Percentiles rank a stretch among this genome's conserved stretches.
Conservation (phyloP, 2,329 filamentous ascomycete genomes). For the Acarospora socialis region DNA sequence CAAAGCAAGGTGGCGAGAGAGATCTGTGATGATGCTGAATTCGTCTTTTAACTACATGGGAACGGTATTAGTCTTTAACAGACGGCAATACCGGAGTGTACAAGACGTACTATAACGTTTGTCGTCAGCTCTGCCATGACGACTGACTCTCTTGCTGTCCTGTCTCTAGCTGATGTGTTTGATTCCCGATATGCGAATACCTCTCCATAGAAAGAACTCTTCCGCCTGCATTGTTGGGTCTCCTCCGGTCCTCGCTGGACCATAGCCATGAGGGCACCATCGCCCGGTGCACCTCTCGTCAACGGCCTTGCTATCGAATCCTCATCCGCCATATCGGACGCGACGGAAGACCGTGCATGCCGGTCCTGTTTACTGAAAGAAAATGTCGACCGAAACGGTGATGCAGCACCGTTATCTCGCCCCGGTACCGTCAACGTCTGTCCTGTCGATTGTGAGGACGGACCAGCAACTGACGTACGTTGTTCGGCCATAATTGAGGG, state of each 20-base stretch:
- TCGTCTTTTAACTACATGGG: conserved; percentile 54
- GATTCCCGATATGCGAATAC: conserved; percentile 25
- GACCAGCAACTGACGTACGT: no score
- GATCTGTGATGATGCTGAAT: conserved; percentile 56
- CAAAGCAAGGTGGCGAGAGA: conserved; percentile 57
- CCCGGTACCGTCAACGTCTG: conserved; percentile 9
- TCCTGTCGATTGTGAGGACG: no score
- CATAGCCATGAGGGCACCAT: conserved; percentile 5
- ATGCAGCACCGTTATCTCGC: conserved; percentile 11
- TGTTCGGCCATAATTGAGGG: no score
- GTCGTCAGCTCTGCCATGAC: conserved; percentile 51
- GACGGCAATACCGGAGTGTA: conserved; percentile 1
- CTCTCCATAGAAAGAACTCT: conserved; percentile 28
- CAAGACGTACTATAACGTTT: conserved; percentile 43
- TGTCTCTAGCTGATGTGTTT: conserved; percentile 27
- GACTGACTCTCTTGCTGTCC: conserved; percentile 40
- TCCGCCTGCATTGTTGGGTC: conserved; percentile 18
- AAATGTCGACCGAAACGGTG: conserved; percentile 11
- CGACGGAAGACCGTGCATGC: neutral
- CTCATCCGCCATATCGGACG: conserved; percentile 3
- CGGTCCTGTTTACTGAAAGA: conserved; percentile 9
- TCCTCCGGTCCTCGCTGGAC: conserved; percentile 1
- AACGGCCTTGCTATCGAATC: conserved; percentile 2
- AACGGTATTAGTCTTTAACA: conserved; percentile 12
- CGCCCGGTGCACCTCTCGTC: conserved; percentile 7